These are phyloP conservation scores for Rhodofomes roseus DNA, from an alignment of 1,284 basidiomycete species.

Conservation along the genomic window DNA sequence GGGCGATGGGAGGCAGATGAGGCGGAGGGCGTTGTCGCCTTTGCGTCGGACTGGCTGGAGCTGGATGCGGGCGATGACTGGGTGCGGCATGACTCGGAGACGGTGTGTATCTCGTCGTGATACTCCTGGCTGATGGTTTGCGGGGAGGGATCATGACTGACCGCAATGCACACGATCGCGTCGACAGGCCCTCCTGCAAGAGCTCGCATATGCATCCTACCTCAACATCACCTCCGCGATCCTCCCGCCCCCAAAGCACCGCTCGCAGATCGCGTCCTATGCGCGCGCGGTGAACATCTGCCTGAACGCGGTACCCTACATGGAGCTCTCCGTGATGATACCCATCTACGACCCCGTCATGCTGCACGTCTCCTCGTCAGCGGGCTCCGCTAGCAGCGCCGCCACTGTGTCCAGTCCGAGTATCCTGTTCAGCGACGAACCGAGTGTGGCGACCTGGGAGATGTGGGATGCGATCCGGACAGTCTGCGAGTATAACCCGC, in stretches of 20 bases:
- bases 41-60: conserved; percentile 93
- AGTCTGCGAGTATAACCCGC: conserved; percentile 83
- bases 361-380: conserved; percentile 34
- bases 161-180: background rate
- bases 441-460: conserved; percentile 90
- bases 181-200: conserved; percentile 87
- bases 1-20: conserved; percentile 57
- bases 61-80: conserved; percentile 92
- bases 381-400: conserved; percentile 25
- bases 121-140: too few relatives aligned
- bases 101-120: conserved; percentile 50
- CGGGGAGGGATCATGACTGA: background rate
- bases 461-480: conserved; percentile 95
- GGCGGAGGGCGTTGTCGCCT: conserved; percentile 70
- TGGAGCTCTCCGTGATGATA: conserved; percentile 78
- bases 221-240: conserved; percentile 84
- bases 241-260: conserved; percentile 87
- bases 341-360: conserved; percentile 78
- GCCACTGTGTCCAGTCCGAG: conserved; percentile 10
- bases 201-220: conserved; percentile 91
- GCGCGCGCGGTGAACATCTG: conserved; percentile 85
- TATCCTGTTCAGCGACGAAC: conserved; percentile 31
- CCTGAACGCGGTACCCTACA: conserved; percentile 65
- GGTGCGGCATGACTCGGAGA: conserved; percentile 93
- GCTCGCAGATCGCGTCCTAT: conserved; percentile 85